Conservation (phyloP, 1,284 basidiomycete species). For the Malassezia yamatoensis region DNA sequence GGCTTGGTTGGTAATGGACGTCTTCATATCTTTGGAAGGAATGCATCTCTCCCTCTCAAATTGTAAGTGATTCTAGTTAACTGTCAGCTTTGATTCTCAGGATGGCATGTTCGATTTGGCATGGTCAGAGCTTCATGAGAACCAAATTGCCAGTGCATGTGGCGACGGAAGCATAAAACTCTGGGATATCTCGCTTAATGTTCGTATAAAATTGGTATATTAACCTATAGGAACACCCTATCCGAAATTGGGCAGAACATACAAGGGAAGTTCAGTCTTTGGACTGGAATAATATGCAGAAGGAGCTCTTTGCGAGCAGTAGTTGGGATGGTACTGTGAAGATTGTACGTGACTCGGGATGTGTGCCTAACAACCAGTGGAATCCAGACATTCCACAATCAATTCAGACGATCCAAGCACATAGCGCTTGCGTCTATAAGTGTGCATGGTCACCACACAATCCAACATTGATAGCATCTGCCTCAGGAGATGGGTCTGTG, state of each 20-base stretch:
- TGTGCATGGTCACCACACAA: conserved; percentile 83
- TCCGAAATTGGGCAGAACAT: conserved; percentile 87
- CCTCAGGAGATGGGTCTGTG: conserved; percentile 60
- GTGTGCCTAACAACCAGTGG: conserved; percentile 53
- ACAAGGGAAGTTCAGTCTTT: conserved; percentile 83
- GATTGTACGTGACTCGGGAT: conserved; percentile 55
- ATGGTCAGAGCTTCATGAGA: conserved; percentile 88
- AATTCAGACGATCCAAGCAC: conserved; percentile 67
- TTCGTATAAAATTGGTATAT: conserved; percentile 49
- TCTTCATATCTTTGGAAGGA: conserved; percentile 22
- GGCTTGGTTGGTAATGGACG: conserved; percentile 84
- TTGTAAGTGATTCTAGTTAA: background rate
- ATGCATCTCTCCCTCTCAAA: background rate
- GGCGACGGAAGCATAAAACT: conserved; percentile 84
- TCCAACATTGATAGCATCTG: conserved; percentile 67
- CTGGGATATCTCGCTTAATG: conserved; percentile 81
- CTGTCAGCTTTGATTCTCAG: conserved; percentile 73
- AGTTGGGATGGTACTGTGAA: conserved; percentile 86
- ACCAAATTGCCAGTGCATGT: conserved; percentile 76
- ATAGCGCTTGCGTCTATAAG: conserved; percentile 74
- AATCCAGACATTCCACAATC: conserved; percentile 68
- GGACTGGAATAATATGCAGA: conserved; percentile 92
- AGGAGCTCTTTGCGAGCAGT: conserved; percentile 71
- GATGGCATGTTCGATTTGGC: conserved; percentile 85
- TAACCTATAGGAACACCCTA: conserved; percentile 64